Evolutionary conservation across 352 stramenopile genomes (phyloP).

Genomic region (Pythium aquatile): DNA sequence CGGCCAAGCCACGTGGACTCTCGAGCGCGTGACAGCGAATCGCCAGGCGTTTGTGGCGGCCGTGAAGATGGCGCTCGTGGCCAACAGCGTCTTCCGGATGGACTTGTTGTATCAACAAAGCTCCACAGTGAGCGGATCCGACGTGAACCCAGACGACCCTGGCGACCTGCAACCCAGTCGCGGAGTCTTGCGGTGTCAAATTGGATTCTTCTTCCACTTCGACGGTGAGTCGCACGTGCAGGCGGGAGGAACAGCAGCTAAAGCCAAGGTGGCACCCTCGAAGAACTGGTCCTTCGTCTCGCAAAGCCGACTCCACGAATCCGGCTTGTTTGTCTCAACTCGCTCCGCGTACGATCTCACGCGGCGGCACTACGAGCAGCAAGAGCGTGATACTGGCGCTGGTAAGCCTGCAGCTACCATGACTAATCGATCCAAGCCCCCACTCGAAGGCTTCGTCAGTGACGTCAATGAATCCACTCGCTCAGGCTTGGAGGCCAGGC

Average conservation of each 20-base stretch:
- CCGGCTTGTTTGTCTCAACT: neutral
- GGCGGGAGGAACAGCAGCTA: neutral
- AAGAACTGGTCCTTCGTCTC: neutral
- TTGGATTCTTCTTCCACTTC: constrained; percentile 50
- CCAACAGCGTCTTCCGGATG: constrained; percentile 29
- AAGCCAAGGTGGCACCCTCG: neutral
- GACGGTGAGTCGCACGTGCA: neutral
- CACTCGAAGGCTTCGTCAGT: constrained; percentile 4
- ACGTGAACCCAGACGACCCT: neutral
- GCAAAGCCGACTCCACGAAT: neutral
- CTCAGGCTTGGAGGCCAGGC: constrained; percentile 27
- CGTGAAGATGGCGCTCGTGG: constrained; percentile 47
- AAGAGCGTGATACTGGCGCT: neutral
- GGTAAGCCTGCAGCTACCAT: neutral
- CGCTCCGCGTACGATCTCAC: neutral
- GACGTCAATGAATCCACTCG: constrained; percentile 19
- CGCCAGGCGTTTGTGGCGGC: constrained; percentile 41
- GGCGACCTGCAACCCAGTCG: neutral
- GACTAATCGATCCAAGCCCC: neutral
- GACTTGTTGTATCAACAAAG: constrained; percentile 11
- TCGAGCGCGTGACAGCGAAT: constrained; percentile 31
- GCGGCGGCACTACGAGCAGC: neutral
- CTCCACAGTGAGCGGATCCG: neutral
- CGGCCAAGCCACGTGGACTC: constrained; percentile 14
- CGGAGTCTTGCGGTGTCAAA: constrained; percentile 12